Conservation (phyloP, 2,329 filamentous ascomycete genomes). For the Penicillium sp. region DNA sequence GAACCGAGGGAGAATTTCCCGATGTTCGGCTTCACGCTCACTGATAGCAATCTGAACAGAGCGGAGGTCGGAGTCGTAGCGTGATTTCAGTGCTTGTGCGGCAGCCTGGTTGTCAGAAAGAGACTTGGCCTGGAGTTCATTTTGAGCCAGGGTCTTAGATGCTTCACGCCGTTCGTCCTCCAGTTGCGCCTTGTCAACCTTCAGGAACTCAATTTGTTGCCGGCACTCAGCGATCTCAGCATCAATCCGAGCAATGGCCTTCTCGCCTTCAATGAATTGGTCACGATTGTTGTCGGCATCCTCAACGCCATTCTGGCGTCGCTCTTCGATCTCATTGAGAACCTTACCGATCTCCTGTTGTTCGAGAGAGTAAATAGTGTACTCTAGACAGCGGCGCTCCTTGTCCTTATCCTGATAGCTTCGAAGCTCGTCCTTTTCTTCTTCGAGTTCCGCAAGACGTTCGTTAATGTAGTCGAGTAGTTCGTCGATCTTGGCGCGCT, state of each 20-base stretch:
- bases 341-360: constrained; percentile 74
- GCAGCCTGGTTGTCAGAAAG: constrained; percentile 78
- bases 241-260: constrained; percentile 72
- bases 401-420: constrained; percentile 94
- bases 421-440: constrained; percentile 93
- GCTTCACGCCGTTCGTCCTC: constrained; percentile 86
- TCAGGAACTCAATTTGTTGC: constrained; percentile 78
- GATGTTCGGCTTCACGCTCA: constrained; percentile 72
- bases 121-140: constrained; percentile 79
- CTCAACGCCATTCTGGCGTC: constrained; percentile 76
- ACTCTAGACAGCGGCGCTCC: constrained; percentile 87
- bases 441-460: constrained; percentile 81
- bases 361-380: constrained; percentile 88
- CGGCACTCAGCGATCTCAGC: constrained; percentile 74
- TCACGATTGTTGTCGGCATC: constrained; percentile 77
- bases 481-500: constrained; percentile 91
- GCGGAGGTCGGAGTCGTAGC: constrained; percentile 69
- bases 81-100: constrained; percentile 67
- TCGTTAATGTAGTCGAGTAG: constrained; percentile 88
- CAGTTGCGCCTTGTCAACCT: constrained; percentile 79
- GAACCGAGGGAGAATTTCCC: constrained; percentile 72
- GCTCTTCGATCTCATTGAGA: constrained; percentile 78
- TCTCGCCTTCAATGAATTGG: constrained; percentile 73
- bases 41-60: constrained; percentile 71
- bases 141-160: constrained; percentile 75